Evolutionary conservation across 768 basidiomycete genomes (phyloP), one percentile per base, ranked within the genome.

Genomic region (Tubosaeta sp.): DNA sequence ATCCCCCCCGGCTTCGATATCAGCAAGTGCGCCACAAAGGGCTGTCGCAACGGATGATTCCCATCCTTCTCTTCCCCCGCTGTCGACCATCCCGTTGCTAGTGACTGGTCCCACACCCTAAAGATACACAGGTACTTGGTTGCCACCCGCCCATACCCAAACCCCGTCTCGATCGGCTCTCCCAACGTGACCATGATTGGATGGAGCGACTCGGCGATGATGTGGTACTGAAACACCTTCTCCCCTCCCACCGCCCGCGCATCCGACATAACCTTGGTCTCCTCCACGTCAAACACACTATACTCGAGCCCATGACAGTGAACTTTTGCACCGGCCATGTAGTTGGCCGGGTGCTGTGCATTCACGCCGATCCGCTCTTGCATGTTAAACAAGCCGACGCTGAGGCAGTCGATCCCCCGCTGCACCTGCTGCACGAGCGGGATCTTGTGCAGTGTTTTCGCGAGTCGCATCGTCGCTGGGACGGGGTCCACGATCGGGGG

Each of bases 221-320:
- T 14, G 12, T 62, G 57, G 19, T 62, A 62, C 34, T 54, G 61
- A 31, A 39, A 62, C 34, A 56, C 39, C 12, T 29, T 46, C 0
- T 16, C 29, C 22, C 39, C 42, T 16, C 31, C 44, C 4, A 6
- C 27, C 32, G 19, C 6, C 19, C 48, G 47, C 4, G 57, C 50
- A 17, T 27, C 45, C 26, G 54, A 34, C 61, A 59, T 63, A 0
- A 16, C 51, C 43, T 48, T 43, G 17, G 48, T 52, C 43, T 63
- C 54, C 38, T 62, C 61, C 16, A 57, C 61, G 43, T 52, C 58
- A 1, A 48, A 17, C 35, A 54, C 50, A 32, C 33, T 22, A 19
- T 62, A 62, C 51, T 62, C 61, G 54, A 62, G 43, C 9, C 61
- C 61, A 7, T 63, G 61, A 13, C 57, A 60, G 19, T 63, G 61